Evolutionary conservation across 2,329 filamentous ascomycete genomes (phyloP).

Genomic region (Monosporascus sp.): DNA sequence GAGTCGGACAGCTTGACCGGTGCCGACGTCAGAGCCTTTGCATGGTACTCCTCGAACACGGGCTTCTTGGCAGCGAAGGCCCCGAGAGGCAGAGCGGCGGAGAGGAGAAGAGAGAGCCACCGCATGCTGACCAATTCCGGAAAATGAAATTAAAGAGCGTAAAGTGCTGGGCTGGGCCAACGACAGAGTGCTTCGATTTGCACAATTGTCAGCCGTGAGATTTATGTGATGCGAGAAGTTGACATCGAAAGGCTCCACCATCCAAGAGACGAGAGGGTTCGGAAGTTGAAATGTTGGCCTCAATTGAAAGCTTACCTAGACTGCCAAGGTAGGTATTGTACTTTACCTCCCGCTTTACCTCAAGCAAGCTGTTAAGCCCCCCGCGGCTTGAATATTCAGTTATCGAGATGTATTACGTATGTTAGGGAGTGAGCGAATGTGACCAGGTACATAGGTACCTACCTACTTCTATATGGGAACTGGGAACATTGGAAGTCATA

Average conservation of each 20-base stretch:
- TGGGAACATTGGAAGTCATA: no score
- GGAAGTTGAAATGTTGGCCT: not conserved
- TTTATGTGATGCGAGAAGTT: not conserved
- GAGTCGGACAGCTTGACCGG: constrained; percentile 76
- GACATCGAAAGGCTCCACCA: not conserved
- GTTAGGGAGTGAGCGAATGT: not conserved
- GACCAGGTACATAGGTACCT: not conserved
- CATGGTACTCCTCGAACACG: constrained; percentile 64
- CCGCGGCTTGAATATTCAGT: not conserved
- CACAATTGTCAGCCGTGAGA: constrained; percentile 2
- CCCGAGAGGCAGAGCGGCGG: constrained; percentile 55
- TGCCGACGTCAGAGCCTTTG: constrained; percentile 58
- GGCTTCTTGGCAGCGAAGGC: constrained; percentile 60
- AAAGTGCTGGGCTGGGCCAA: constrained; percentile 1
- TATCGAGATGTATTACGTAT: not conserved
- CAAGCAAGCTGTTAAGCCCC: not conserved
- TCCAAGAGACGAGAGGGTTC: not conserved
- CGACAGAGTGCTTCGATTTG: not conserved
- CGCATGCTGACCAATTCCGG: constrained; percentile 54
- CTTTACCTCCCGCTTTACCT: no score
- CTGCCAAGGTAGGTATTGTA: no score
- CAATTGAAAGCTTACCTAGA: not conserved
- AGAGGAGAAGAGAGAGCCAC: constrained; percentile 58
- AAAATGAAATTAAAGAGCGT: constrained; percentile 7
- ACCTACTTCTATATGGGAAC: constrained; percentile 1